A percentile compares a stretch with the other conserved stretches of the same genome.
phyloP scores from a whole-genome alignment of 2,329 filamentous ascomycete species.

The Pyrenochaeta sp. region DNA sequence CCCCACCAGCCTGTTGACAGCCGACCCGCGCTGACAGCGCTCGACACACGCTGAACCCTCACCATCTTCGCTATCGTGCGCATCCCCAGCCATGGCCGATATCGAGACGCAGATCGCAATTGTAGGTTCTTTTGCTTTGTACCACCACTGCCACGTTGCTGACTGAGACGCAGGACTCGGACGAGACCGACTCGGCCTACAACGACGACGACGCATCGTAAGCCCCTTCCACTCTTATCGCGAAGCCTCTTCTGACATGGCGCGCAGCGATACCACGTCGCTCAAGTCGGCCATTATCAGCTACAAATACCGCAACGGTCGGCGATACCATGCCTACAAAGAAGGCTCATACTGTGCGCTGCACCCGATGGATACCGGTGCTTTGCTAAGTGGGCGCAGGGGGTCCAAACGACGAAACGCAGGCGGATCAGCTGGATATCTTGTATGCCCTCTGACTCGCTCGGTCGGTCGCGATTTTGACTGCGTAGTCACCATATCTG shows the following conservation, averaged over 20 bases:
- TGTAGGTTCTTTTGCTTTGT: constrained; percentile 9
- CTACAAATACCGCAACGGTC: constrained; percentile 39
- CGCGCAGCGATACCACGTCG: constrained; percentile 26
- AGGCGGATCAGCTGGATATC: constrained; percentile 52
- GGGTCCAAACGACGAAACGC: constrained; percentile 48
- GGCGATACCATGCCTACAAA: constrained; percentile 40
- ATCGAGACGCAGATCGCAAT: constrained; percentile 24
- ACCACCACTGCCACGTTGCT: not conserved
- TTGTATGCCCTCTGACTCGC: constrained; percentile 25
- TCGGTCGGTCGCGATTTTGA: constrained; percentile 4
- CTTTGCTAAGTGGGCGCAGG: constrained; percentile 15
- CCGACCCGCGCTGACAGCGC: constrained; percentile 9
- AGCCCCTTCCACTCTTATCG: not conserved
- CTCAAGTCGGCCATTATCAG: constrained; percentile 34
- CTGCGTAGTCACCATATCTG: constrained; percentile 36
- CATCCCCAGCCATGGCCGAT: constrained; percentile 21
- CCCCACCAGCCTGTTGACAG: not conserved
- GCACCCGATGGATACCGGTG: not conserved
- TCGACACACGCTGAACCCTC: not conserved
- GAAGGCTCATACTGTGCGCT: constrained; percentile 35
- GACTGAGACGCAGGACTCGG: constrained; percentile 19
- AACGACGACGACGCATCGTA: constrained; percentile 29
- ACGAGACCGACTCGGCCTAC: constrained; percentile 28
- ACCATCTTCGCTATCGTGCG: not conserved
- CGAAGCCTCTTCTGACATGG: constrained; percentile 5